Evolutionary conservation across 805 yeast genomes (phyloP).

Genomic region (Kodamaea lidongshanica): DNA sequence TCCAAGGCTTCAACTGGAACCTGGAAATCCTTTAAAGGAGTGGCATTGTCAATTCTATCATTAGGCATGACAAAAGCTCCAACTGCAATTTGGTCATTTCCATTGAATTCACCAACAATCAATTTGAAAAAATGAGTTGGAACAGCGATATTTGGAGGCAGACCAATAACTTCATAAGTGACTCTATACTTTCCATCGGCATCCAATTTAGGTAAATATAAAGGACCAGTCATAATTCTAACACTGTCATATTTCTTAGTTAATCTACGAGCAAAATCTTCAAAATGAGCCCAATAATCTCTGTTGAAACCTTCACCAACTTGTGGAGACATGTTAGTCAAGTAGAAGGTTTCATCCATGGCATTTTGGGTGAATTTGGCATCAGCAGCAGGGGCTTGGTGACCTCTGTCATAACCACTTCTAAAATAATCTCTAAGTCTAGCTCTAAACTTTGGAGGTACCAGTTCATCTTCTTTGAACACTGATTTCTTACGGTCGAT

Average conservation of each 20-base stretch:
- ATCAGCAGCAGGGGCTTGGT: conserved; percentile 96
- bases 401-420: conserved; percentile 95
- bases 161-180: conserved; percentile 87
- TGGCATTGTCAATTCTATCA: conserved; percentile 63
- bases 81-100: conserved; percentile 50
- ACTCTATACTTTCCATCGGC: conserved; percentile 85
- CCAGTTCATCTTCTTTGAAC: conserved; percentile 78
- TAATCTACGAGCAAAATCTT: conserved; percentile 76
- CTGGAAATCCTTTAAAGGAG: conserved; percentile 68
- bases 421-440: conserved; percentile 81
- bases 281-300: conserved; percentile 96
- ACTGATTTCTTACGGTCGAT: conserved; percentile 77
- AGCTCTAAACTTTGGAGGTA: conserved; percentile 75
- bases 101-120: conserved; percentile 67
- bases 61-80: conserved; percentile 96
- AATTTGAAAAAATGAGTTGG: conserved; percentile 96
- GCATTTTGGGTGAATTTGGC: conserved; percentile 87
- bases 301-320: conserved; percentile 97
- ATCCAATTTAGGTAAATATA: conserved; percentile 73
- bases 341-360: conserved; percentile 88
- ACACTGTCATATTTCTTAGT: conserved; percentile 69
- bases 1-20: conserved; percentile 90
- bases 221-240: conserved; percentile 88
- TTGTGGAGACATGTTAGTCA: conserved; percentile 93
- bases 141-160: conserved; percentile 93